Conservation (phyloP, 257 asterid species). For the Linaria vulgaris region DNA sequence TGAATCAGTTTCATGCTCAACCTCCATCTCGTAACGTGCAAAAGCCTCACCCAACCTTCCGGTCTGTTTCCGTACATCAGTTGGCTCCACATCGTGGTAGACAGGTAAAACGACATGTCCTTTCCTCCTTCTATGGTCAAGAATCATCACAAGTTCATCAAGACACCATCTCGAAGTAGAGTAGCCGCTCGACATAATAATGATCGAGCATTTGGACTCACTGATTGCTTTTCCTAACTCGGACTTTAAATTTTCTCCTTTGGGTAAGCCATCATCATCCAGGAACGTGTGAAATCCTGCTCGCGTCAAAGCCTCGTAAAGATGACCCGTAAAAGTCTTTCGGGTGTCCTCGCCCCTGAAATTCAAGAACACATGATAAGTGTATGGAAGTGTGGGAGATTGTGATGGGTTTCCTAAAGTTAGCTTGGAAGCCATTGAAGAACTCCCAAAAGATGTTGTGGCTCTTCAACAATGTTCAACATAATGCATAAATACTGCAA, state of each 20-base stretch:
- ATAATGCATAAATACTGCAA: no score
- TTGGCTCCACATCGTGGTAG: not conserved
- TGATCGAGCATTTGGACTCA: no score
- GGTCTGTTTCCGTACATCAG: not conserved
- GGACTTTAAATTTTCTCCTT: not conserved
- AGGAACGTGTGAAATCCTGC: not conserved
- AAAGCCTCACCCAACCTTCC: not conserved
- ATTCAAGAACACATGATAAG: not conserved
- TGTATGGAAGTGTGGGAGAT: not conserved
- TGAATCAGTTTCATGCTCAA: not conserved
- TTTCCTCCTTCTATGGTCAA: not conserved
- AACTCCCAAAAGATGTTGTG: no score
- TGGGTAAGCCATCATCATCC: not conserved
- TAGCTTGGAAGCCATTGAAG: not conserved
- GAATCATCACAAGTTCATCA: not conserved
- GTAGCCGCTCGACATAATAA: not conserved
- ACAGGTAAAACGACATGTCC: not conserved
- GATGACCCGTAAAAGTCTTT: not conserved
- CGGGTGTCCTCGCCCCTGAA: not conserved
- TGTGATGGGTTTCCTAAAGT: not conserved
- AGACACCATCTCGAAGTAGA: not conserved
- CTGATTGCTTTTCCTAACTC: not conserved
- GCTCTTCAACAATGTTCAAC: no score
- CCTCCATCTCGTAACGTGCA: not conserved
- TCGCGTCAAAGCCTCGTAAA: not conserved